Conservation (phyloP, 1,284 basidiomycete genomes). For the Leccinum variabile region DNA sequence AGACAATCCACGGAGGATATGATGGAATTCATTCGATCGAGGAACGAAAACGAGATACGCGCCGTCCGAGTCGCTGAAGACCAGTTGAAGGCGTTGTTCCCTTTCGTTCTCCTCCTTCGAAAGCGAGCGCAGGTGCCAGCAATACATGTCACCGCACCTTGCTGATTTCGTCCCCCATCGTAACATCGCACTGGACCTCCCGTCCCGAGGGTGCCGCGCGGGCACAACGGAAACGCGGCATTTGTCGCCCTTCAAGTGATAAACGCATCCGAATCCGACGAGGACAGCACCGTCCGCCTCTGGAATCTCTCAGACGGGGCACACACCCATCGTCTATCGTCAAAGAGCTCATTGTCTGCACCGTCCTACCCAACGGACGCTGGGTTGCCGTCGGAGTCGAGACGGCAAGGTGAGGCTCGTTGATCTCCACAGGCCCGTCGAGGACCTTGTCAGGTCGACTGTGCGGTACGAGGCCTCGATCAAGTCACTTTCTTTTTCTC, state of each 20-base stretch:
- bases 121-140: background rate
- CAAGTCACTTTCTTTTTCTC: constrained; percentile 3
- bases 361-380: no score
- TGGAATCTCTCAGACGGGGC: constrained; percentile 15
- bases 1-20: constrained; percentile 52
- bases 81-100: no score
- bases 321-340: no score
- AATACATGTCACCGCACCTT: constrained; percentile 8
- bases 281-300: constrained; percentile 22
- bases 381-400: constrained; percentile 11
- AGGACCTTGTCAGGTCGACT: constrained; percentile 4
- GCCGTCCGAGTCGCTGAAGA: no score
- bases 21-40: background rate
- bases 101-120: background rate
- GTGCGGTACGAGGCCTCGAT: constrained; percentile 8
- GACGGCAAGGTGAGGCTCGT: constrained; percentile 20
- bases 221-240: constrained; percentile 13
- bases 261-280: constrained; percentile 17
- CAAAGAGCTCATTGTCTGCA: no score
- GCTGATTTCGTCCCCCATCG: background rate
- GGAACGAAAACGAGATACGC: background rate
- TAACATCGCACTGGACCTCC: background rate
- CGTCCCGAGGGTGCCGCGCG: constrained; percentile 13
- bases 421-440: constrained; percentile 4
- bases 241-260: constrained; percentile 25